phyloP scores from a whole-genome alignment of 345 rosid species.

The Xanthoceras sorbifolium region DNA sequence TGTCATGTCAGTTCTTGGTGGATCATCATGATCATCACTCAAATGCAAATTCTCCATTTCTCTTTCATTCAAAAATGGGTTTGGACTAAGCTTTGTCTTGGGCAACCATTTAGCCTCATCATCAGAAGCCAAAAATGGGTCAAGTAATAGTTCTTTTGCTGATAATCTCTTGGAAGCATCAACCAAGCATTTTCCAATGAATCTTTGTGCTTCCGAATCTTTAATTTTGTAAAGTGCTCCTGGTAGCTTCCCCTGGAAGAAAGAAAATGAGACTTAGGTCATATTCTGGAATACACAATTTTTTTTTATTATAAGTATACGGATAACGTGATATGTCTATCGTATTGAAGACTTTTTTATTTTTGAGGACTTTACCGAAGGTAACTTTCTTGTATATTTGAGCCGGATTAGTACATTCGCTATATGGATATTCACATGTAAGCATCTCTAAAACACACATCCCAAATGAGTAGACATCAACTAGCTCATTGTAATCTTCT shows the following conservation, averaged over 20 bases:
- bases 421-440: conserved; percentile 78
- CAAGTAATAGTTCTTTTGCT: conserved; percentile 60
- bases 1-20: conserved; percentile 52
- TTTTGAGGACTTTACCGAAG: conserved; percentile 44
- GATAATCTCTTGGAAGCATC: conserved; percentile 65
- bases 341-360: not conserved
- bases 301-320: too few species aligned
- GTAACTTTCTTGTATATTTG: conserved; percentile 83
- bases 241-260: conserved; percentile 72
- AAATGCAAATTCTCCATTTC: conserved; percentile 58
- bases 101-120: conserved; percentile 41
- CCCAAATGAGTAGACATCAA: conserved; percentile 85
- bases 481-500: conserved; percentile 79
- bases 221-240: conserved; percentile 60
- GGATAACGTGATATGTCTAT: not conserved
- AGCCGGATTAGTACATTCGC: conserved; percentile 70
- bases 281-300: too few species aligned
- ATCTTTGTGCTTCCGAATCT: conserved; percentile 65
- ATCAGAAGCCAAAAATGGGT: conserved; percentile 62
- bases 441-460: conserved; percentile 84
- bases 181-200: conserved; percentile 64
- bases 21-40: conserved; percentile 48
- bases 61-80: conserved; percentile 51
- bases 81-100: conserved; percentile 34
- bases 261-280: not conserved